Base-by-base conservation (phyloP, 2,329 filamentous ascomycete species). In the Scedosporium apiospermum region DNA sequence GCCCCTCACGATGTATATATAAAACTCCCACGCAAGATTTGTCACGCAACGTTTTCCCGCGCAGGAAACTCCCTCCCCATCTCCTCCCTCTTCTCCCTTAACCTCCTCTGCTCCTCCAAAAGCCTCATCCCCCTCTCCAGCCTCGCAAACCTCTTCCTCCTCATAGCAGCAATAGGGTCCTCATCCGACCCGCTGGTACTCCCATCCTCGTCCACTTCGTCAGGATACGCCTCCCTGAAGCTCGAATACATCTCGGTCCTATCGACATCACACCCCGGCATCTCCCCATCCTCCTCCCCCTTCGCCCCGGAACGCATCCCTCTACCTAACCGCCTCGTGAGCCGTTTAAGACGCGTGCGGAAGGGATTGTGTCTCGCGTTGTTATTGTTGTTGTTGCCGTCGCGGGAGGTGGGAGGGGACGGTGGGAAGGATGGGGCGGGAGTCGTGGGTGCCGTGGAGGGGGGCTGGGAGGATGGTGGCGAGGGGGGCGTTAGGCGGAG, bases 121-220 rank as follows among this genome's bases (percentile, higher is more conserved):
- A 81, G 67, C 62, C 69, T 71, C 34, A 74, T 71, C 1, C 79
- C 78, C 34, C 78, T 70, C 49, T 71, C 68, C 30, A 81, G 64
- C 60, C 78, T 71, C 49, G 75, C 75, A 59, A 74, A 71, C 63
- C 71, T 76, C 57, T 75, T 71, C 57, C 67, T 69, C 70, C 7
- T 68, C 68, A 49, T 64, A 66, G 9, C 65, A 64, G 6, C 64
- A 66, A 51, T 16, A 7, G 42, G 42, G 18, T 46, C 42, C 42
- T 46, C 42, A 16, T 46, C 16, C 44, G 16, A 46, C 44, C 44
- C 44, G 16, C 44, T 21, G 16, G 5, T 21, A n/a, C 44, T 46
- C 44, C 18, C 18, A n/a, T 21, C 44, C 26, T 57, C 23, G 12
- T 18, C 23, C 18, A 9, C 51, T 6, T 18, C n/a, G 4, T 26